Percentiles rank a stretch among this genome's conserved stretches.
Conservation (phyloP, 495 filamentous ascomycete genomes). For the Podospora pseudopauciseta region DNA sequence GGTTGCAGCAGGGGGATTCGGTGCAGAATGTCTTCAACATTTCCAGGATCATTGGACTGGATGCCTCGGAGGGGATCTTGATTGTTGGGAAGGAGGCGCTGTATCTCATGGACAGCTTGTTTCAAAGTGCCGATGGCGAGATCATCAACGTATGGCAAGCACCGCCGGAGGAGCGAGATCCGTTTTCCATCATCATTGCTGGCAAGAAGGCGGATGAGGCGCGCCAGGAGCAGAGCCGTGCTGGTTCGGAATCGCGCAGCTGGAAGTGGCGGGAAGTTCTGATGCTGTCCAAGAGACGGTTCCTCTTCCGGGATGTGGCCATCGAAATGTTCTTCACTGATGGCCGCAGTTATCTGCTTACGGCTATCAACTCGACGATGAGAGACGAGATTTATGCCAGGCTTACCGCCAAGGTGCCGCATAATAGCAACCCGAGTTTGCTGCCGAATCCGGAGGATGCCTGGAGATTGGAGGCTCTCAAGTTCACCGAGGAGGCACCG, state of each 20-base stretch:
- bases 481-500: conserved; percentile 74
- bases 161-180: conserved; percentile 85
- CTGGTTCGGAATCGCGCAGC: conserved; percentile 75
- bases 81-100: conserved; percentile 90
- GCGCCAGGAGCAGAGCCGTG: conserved; percentile 41
- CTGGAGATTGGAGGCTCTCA: conserved; percentile 84
- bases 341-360: conserved; percentile 89
- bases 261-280: conserved; percentile 95
- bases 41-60: conserved; percentile 86
- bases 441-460: conserved; percentile 61
- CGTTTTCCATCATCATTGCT: conserved; percentile 89
- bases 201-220: conserved; percentile 67
- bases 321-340: conserved; percentile 96
- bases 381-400: conserved; percentile 76
- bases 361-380: conserved; percentile 64
- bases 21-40: conserved; percentile 95
- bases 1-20: conserved; percentile 82
- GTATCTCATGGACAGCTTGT: conserved; percentile 92
- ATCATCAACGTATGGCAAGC: conserved; percentile 96
- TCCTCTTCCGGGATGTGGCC: conserved; percentile 91
- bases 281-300: conserved; percentile 94
- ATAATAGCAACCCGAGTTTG: conserved; percentile 53
- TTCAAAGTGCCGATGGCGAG: conserved; percentile 90
- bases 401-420: conserved; percentile 72
- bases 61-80: conserved; percentile 86